phyloP scores from a whole-genome alignment of 2,329 filamentous ascomycete genomes.

The Cytospora piceae region DNA sequence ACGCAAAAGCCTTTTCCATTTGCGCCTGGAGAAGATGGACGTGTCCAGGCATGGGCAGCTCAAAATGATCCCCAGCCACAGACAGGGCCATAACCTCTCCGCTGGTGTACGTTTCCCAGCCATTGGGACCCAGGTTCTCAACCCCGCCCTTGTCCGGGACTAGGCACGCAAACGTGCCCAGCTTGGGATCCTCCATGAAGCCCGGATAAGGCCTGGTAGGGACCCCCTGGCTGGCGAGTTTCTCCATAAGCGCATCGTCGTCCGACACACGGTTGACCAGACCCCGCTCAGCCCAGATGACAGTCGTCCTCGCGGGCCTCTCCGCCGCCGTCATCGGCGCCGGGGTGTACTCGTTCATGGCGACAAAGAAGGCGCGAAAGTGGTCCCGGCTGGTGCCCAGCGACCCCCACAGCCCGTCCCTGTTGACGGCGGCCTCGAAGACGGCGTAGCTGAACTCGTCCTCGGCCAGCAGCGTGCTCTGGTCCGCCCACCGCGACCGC shows the following conservation, averaged over 20 bases:
- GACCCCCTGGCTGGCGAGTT: slow-evolving; percentile 15
- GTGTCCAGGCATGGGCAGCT: slow-evolving; percentile 22
- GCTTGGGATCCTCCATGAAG: slow-evolving; percentile 26
- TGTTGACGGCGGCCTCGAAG: not conserved
- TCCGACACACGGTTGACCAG: slow-evolving; percentile 16
- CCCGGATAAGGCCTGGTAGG: slow-evolving; percentile 13
- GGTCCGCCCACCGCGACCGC: not conserved
- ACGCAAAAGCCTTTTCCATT: not conserved
- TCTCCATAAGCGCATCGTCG: slow-evolving; percentile 14
- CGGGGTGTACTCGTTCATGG: slow-evolving; percentile 21
- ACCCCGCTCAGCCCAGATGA: slow-evolving; percentile 20
- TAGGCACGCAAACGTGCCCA: slow-evolving; percentile 18
- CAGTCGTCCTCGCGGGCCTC: slow-evolving; percentile 6
- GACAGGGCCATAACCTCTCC: slow-evolving; percentile 15
- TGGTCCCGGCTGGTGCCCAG: slow-evolving; percentile 19
- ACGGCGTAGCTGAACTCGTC: slow-evolving; percentile 1
- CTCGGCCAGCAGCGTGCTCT: not conserved
- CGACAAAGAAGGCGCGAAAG: slow-evolving; percentile 15
- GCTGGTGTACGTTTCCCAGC: slow-evolving; percentile 22
- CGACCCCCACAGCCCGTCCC: not conserved
- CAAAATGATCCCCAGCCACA: slow-evolving; percentile 21
- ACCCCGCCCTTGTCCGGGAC: slow-evolving; percentile 22
- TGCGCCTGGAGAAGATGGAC: slow-evolving; percentile 2
- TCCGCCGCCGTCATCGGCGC: slow-evolving; percentile 13
- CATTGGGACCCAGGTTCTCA: slow-evolving; percentile 24